Conservation (phyloP, 306 rosid species). For the Sindora glabra region DNA sequence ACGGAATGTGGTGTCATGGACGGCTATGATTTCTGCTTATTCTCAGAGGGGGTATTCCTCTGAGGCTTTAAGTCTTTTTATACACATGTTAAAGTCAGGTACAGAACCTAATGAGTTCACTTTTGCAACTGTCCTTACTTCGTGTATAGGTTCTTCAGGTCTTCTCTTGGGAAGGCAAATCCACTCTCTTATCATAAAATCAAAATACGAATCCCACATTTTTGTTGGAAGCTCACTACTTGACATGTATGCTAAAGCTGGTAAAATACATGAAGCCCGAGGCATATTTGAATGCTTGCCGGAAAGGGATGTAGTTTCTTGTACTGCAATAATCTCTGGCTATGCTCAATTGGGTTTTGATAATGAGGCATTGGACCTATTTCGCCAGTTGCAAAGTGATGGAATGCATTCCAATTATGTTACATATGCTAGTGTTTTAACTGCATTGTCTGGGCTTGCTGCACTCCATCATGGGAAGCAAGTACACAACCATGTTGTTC, state of each 20-base stretch:
- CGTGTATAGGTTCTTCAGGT: constrained; percentile 21
- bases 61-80: constrained; percentile 22
- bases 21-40: constrained; percentile 26
- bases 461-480: constrained; percentile 47
- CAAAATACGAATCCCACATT: constrained; percentile 19
- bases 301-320: constrained; percentile 43
- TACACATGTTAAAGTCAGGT: constrained; percentile 17
- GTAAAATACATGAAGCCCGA: constrained; percentile 36
- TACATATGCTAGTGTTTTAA: constrained; percentile 41
- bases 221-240: constrained; percentile 34
- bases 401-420: constrained; percentile 48
- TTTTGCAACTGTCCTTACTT: constrained; percentile 27
- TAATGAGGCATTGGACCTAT: constrained; percentile 36
- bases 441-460: constrained; percentile 49
- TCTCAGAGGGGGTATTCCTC: constrained; percentile 28
- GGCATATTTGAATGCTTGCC: constrained; percentile 32
- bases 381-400: constrained; percentile 36
- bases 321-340: constrained; percentile 49
- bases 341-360: constrained; percentile 52
- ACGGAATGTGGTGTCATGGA: constrained; percentile 27
- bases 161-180: constrained; percentile 23
- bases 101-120: constrained; percentile 23
- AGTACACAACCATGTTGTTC: constrained; percentile 35
- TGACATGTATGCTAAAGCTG: constrained; percentile 53
- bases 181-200: constrained; percentile 16